phyloP scores from a whole-genome alignment of 805 yeast genomes.

The Wickerhamomyces pijperi region DNA sequence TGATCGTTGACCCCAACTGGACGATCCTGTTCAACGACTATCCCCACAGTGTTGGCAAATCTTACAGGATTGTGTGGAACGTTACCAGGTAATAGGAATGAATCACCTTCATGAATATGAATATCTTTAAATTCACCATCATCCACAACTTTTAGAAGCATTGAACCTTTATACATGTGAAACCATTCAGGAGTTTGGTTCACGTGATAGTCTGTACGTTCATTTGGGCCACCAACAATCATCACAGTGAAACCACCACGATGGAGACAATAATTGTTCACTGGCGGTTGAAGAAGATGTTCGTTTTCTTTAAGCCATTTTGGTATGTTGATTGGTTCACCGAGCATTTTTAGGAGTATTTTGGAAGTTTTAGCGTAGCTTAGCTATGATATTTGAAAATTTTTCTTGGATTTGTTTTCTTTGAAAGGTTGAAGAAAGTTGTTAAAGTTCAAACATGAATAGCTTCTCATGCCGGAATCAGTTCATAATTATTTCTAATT shows the following conservation, averaged over 20 bases:
- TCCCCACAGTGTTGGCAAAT: conserved; percentile 75
- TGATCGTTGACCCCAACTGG: conserved; percentile 62
- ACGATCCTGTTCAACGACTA: conserved; percentile 88
- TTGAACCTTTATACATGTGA: conserved; percentile 74
- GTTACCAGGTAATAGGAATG: conserved; percentile 77
- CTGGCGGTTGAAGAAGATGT: conserved; percentile 79
- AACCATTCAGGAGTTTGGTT: conserved; percentile 95
- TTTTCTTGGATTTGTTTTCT: too few relatives aligned
- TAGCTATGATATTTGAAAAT: too few relatives aligned
- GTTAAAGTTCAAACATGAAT: too few relatives aligned
- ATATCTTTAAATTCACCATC: conserved; percentile 68
- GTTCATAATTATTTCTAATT: too few relatives aligned
- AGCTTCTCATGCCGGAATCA: too few relatives aligned
- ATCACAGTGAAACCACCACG: conserved; percentile 88
- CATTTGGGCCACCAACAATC: conserved; percentile 93
- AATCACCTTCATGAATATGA: conserved; percentile 71
- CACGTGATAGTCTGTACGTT: conserved; percentile 84
- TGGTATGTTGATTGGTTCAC: conserved; percentile 60
- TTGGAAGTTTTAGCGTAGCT: too few relatives aligned
- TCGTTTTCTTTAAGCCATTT: conserved; percentile 75
- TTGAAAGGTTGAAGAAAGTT: too few relatives aligned
- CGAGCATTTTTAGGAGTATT: too few relatives aligned
- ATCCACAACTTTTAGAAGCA: conserved; percentile 77
- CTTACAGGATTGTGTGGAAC: conserved; percentile 87
- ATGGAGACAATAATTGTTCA: conserved; percentile 82